A percentile compares a stretch with the other conserved stretches of the same genome.
These are phyloP conservation scores for Scopulariopsis brevicaulis DNA, from an alignment of 2,329 filamentous ascomycete genomes.

Conservation along the genomic window DNA sequence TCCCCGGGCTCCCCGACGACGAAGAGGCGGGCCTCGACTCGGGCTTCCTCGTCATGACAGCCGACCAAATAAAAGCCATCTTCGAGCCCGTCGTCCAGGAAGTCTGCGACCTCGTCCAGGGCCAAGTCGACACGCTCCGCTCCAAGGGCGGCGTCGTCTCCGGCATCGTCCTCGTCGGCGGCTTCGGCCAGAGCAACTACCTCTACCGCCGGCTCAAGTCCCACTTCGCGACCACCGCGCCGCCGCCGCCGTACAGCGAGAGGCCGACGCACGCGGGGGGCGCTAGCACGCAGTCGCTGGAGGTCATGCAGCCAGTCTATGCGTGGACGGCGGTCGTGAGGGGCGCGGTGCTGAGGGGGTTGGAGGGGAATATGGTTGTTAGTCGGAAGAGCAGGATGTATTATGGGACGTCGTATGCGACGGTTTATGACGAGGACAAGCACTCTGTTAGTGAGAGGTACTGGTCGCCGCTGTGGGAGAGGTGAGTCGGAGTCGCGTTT, in stretches of 20 bases:
- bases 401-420: conserved; percentile 74
- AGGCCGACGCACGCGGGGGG: conserved; percentile 51
- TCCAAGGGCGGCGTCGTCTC: conserved; percentile 50
- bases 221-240: conserved; percentile 50
- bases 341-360: conserved; percentile 61
- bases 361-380: conserved; percentile 72
- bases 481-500: conserved; percentile 15
- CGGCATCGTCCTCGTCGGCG: conserved; percentile 72
- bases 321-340: conserved; percentile 74
- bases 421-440: conserved; percentile 65
- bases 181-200: conserved; percentile 71
- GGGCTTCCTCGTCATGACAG: conserved; percentile 64
- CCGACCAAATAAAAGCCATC: conserved; percentile 58
- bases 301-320: conserved; percentile 74
- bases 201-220: conserved; percentile 59
- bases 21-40: conserved; percentile 64
- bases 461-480: conserved; percentile 69
- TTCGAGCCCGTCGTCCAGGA: conserved; percentile 66
- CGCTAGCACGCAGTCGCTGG: conserved; percentile 40
- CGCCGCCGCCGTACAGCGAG: conserved; percentile 55
- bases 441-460: conserved; percentile 65
- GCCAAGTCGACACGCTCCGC: conserved; percentile 53
- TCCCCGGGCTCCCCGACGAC: conserved; percentile 66
- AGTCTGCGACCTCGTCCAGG: conserved; percentile 56
- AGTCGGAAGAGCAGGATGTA: conserved; percentile 63